Percentiles rank a stretch among this genome's conserved stretches.
Conservation (phyloP, 106 monocot genomes). For the Dioscorea zingiberensis region DNA sequence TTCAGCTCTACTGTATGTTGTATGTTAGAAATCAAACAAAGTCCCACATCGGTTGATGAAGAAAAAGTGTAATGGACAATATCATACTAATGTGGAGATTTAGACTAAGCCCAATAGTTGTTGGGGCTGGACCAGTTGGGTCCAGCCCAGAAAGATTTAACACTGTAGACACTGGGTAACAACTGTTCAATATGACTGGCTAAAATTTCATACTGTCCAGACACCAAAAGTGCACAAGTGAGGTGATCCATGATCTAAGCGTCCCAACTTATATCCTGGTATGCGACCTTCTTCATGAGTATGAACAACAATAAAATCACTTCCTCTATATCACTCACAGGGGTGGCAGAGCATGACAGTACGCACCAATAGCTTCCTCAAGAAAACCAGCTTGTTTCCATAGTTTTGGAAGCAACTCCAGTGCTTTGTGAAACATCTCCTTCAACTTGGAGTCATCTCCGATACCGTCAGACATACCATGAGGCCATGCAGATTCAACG, state of each 20-base stretch:
- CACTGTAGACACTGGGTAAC: slow-evolving; percentile 59
- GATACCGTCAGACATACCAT: slow-evolving; percentile 43
- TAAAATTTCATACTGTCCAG: slow-evolving; percentile 48
- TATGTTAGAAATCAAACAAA: too few relatives aligned
- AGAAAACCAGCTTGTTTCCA: slow-evolving; percentile 64
- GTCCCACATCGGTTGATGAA: too few relatives aligned
- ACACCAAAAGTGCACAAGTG: slow-evolving; percentile 55
- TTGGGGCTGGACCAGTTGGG: too few relatives aligned
- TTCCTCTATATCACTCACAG: slow-evolving; percentile 64
- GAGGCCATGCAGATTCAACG: slow-evolving; percentile 66
- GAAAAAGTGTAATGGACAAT: too few relatives aligned
- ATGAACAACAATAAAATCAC: slow-evolving; percentile 56
- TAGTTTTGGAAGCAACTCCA: slow-evolving; percentile 56
- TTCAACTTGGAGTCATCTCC: slow-evolving; percentile 51
- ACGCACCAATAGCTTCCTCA: slow-evolving; percentile 58
- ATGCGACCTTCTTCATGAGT: slow-evolving; percentile 47
- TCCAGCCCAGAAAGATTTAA: too few relatives aligned
- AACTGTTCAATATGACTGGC: slow-evolving; percentile 49
- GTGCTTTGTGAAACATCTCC: slow-evolving; percentile 68
- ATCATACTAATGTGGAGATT: too few relatives aligned
- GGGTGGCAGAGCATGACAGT: slow-evolving; percentile 34
- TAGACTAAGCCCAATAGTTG: too few relatives aligned
- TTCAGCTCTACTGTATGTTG: slow-evolving; percentile 46
- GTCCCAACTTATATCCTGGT: slow-evolving; percentile 67
- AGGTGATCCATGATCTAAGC: slow-evolving; percentile 78